These are phyloP conservation scores for Dipteronia dyeriana DNA, from an alignment of 345 rosid genomes.

Conservation along the genomic window DNA sequence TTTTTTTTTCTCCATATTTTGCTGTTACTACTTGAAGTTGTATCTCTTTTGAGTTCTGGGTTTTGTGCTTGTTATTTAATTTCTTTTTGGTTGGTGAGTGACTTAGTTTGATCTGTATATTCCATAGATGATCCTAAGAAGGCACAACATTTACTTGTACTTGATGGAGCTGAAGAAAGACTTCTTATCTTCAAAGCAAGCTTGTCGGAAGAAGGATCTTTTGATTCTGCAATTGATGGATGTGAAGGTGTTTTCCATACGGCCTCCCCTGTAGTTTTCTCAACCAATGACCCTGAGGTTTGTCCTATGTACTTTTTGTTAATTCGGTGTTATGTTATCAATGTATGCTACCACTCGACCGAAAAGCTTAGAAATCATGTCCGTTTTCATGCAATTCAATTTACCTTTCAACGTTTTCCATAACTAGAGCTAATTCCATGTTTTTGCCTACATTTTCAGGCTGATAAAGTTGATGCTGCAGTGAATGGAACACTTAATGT, in stretches of 20 bases:
- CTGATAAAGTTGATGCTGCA: conserved; percentile 46
- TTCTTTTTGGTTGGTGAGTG: neutral
- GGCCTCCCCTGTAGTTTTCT: conserved; percentile 32
- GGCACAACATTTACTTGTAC: conserved; percentile 32
- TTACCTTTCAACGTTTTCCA: neutral
- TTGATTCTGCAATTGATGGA: conserved; percentile 37
- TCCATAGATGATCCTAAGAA: conserved; percentile 37
- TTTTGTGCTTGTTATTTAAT: neutral
- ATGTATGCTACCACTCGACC: too few species aligned
- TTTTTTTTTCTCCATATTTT: neutral
- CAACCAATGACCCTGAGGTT: conserved; percentile 31
- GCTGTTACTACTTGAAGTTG: neutral
- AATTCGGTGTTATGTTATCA: too few species aligned
- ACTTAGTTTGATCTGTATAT: neutral
- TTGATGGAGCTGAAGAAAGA: conserved; percentile 43
- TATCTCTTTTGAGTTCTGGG: neutral
- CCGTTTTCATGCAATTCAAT: too few species aligned
- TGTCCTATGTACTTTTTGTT: neutral
- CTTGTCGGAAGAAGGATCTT: conserved; percentile 38
- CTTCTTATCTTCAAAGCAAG: conserved; percentile 35
- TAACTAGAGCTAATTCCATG: neutral
- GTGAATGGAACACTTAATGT: conserved; percentile 52
- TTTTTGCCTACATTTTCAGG: conserved; percentile 16
- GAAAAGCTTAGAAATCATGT: too few species aligned
- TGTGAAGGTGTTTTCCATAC: conserved; percentile 39